phyloP scores from a whole-genome alignment of 2,329 filamentous ascomycete species.

The Curvularia lunata region DNA sequence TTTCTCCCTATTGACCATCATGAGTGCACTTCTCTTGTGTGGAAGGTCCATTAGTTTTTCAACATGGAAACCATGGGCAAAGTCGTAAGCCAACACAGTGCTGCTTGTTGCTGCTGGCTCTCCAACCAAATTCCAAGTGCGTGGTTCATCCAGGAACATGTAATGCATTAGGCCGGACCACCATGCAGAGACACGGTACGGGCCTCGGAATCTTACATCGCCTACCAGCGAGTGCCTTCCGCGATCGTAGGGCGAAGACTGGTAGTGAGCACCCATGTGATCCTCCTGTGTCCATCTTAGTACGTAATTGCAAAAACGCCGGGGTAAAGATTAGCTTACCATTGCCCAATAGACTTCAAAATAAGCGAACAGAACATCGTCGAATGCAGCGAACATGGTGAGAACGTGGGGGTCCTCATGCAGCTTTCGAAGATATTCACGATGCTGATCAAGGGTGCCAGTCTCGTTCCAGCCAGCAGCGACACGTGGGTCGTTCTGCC shows the following conservation, averaged over 20 bases:
- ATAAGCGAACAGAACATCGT: slow-evolving; percentile 75
- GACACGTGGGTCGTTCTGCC: slow-evolving; percentile 85
- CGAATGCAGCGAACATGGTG: slow-evolving; percentile 72
- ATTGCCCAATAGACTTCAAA: slow-evolving; percentile 83
- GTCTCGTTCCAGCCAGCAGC: slow-evolving; percentile 82
- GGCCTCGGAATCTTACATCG: slow-evolving; percentile 61
- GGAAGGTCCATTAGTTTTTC: slow-evolving; percentile 76
- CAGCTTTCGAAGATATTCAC: slow-evolving; percentile 71
- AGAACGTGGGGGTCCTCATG: slow-evolving; percentile 76
- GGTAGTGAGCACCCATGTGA: slow-evolving; percentile 65
- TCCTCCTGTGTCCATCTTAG: slow-evolving; percentile 57
- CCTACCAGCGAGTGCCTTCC: slow-evolving; percentile 67
- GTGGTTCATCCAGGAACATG: slow-evolving; percentile 64
- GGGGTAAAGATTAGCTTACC: slow-evolving; percentile 47
- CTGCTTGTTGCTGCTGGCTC: slow-evolving; percentile 76
- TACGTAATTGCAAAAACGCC: slow-evolving; percentile 1
- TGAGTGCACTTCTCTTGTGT: slow-evolving; percentile 72
- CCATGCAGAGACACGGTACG: slow-evolving; percentile 64
- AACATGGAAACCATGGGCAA: slow-evolving; percentile 74
- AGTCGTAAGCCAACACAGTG: slow-evolving; percentile 75
- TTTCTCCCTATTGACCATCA: slow-evolving; percentile 68
- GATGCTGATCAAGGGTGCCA: slow-evolving; percentile 75
- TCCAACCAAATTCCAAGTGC: slow-evolving; percentile 63
- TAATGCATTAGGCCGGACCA: slow-evolving; percentile 65
- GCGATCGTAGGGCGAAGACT: slow-evolving; percentile 63